phyloP scores from a whole-genome alignment of 306 rosid species.

The Spatholobus suberectus region DNA sequence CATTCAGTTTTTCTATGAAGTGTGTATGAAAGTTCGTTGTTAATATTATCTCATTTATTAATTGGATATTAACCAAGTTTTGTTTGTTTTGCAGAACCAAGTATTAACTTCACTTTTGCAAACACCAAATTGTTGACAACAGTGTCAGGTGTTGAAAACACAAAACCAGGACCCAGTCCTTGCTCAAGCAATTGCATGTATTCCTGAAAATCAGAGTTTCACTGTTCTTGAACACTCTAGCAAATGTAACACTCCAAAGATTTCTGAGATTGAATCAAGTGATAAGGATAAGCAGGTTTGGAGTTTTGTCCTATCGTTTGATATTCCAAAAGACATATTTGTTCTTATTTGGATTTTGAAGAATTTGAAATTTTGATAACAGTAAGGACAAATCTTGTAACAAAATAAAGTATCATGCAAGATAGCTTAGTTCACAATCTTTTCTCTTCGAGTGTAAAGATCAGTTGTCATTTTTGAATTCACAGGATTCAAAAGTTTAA shows the following conservation, averaged over 20 bases:
- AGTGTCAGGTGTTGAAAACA: constrained; percentile 26
- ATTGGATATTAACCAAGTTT: constrained; percentile 20
- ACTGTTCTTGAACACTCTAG: constrained; percentile 35
- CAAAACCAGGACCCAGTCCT: constrained; percentile 46
- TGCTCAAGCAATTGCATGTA: constrained; percentile 36
- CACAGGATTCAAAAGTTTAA: background rate
- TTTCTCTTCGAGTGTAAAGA: constrained; percentile 5
- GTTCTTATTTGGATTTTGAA: constrained; percentile 13
- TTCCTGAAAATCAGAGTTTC: constrained; percentile 34
- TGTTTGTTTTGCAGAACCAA: constrained; percentile 29
- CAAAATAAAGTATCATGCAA: background rate
- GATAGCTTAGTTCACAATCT: background rate
- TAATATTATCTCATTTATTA: constrained; percentile 30
- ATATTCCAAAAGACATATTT: constrained; percentile 28
- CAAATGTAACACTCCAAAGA: constrained; percentile 13
- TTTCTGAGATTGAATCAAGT: constrained; percentile 35
- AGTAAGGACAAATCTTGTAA: background rate
- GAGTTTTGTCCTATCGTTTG: constrained; percentile 12
- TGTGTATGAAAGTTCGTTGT: constrained; percentile 10
- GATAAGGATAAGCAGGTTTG: constrained; percentile 47
- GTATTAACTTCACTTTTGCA: constrained; percentile 46
- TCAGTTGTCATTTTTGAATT: background rate
- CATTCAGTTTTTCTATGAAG: background rate
- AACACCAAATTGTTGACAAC: constrained; percentile 41
- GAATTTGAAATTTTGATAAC: constrained; percentile 13